Conservation (phyloP, 345 rosid species). For the Hypericum perforatum region DNA sequence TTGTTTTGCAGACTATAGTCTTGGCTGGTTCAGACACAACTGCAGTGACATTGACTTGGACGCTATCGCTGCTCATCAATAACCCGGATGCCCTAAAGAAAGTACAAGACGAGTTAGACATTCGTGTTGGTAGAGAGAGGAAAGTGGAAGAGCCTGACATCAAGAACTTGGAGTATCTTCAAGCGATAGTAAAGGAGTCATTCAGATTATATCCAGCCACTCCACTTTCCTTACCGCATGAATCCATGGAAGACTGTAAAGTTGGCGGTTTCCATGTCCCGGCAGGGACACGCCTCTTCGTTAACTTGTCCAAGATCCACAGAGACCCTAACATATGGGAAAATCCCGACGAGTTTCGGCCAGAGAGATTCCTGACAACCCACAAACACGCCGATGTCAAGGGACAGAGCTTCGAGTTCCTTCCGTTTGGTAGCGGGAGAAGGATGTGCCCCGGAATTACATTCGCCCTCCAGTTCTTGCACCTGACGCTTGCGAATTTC, state of each 20-base stretch:
- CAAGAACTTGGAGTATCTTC: conserved; percentile 16
- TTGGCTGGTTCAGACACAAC: conserved; percentile 17
- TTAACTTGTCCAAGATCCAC: conserved; percentile 8
- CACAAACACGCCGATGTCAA: conserved; percentile 4
- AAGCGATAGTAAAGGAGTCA: conserved; percentile 18
- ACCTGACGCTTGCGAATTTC: conserved; percentile 7
- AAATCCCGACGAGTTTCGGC: conserved; percentile 3
- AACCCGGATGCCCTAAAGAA: conserved; percentile 7
- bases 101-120: conserved; percentile 18
- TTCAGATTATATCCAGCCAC: conserved; percentile 13
- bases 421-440: conserved; percentile 12
- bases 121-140: conserved; percentile 18
- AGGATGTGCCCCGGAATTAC: conserved; percentile 13
- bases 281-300: conserved; percentile 1
- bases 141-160: conserved; percentile 15
- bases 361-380: conserved; percentile 9
- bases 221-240: not conserved
- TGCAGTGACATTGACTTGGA: conserved; percentile 13
- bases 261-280: conserved; percentile 10
- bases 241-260: conserved; percentile 7
- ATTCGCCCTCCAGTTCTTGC: conserved; percentile 5
- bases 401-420: conserved; percentile 4
- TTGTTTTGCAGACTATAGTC: not conserved
- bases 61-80: conserved; percentile 14
- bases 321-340: conserved; percentile 7